A percentile compares a stretch with the other conserved stretches of the same genome.
Evolutionary conservation across 2,329 filamentous ascomycete species (phyloP).

Genomic region (Ceratocystis ficicola): DNA sequence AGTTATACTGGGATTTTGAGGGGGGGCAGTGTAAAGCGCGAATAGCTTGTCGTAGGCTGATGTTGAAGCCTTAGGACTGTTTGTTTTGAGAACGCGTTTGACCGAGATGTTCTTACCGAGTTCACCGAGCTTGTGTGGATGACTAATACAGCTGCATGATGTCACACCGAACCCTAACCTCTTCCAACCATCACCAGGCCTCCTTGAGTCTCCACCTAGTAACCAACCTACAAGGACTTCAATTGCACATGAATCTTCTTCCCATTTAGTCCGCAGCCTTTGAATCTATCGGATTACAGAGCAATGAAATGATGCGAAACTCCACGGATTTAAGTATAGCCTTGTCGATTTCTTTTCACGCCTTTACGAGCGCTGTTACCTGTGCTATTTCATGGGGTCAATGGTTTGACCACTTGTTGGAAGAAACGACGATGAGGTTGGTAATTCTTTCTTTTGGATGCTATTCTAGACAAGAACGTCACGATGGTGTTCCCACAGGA

Average conservation of each 20-base stretch:
- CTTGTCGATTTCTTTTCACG: constrained; percentile 5
- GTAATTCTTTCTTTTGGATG: neutral
- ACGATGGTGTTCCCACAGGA: neutral
- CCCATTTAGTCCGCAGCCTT: neutral
- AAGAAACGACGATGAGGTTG: neutral
- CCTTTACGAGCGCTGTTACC: neutral
- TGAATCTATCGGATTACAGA: neutral
- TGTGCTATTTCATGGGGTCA: neutral
- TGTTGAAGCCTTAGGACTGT: neutral
- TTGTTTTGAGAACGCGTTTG: constrained; percentile 9
- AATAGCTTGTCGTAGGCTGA: neutral
- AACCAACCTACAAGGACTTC: neutral
- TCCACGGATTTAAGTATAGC: neutral
- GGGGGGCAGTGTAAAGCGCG: neutral
- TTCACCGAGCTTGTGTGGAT: neutral
- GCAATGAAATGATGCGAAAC: neutral
- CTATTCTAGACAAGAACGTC: neutral
- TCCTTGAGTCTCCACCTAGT: no score
- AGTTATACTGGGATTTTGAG: neutral
- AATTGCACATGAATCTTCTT: neutral
- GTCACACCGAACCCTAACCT: constrained; percentile 6
- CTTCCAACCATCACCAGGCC: neutral
- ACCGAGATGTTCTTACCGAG: neutral
- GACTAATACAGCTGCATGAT: neutral
- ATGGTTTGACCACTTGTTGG: neutral